Evolutionary conservation across 495 filamentous ascomycete genomes (phyloP).

Genomic region (Filosporella fistucella): DNA sequence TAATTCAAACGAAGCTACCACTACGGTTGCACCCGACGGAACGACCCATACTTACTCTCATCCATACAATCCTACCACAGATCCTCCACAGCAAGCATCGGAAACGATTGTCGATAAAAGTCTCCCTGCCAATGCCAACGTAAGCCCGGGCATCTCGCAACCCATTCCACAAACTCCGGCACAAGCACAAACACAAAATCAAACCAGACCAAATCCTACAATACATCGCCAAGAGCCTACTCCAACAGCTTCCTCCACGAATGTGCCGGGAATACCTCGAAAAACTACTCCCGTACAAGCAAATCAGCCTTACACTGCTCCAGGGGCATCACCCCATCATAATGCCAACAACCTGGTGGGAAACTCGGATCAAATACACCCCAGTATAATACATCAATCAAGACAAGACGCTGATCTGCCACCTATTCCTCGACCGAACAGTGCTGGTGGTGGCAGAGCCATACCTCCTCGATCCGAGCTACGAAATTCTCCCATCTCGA

Average conservation of each 20-base stretch:
- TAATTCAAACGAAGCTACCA: constrained; percentile 13
- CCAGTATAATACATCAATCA: too few species aligned
- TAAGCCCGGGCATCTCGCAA: too few species aligned
- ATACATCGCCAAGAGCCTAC: not conserved
- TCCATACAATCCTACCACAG: constrained; percentile 17
- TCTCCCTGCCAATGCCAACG: not conserved
- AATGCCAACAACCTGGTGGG: too few species aligned
- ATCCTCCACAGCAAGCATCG: constrained; percentile 15
- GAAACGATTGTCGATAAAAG: constrained; percentile 9
- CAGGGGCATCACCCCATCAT: too few species aligned
- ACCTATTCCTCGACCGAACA: not conserved
- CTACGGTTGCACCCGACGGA: constrained; percentile 18
- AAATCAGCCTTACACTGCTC: too few species aligned
- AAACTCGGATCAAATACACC: too few species aligned
- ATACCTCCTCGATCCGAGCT: constrained; percentile 12
- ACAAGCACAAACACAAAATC: not conserved
- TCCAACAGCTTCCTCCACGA: not conserved
- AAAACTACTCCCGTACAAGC: too few species aligned
- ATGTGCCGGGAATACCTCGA: too few species aligned
- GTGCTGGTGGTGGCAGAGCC: constrained; percentile 3
- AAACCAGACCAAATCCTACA: not conserved
- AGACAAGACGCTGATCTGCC: not conserved
- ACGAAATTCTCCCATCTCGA: constrained; percentile 2
- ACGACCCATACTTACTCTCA: constrained; percentile 13
- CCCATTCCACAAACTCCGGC: not conserved